Percentiles rank a stretch among this genome's conserved stretches.
Conservation (phyloP, 352 stramenopile species). For the Phytopythium montanum region DNA sequence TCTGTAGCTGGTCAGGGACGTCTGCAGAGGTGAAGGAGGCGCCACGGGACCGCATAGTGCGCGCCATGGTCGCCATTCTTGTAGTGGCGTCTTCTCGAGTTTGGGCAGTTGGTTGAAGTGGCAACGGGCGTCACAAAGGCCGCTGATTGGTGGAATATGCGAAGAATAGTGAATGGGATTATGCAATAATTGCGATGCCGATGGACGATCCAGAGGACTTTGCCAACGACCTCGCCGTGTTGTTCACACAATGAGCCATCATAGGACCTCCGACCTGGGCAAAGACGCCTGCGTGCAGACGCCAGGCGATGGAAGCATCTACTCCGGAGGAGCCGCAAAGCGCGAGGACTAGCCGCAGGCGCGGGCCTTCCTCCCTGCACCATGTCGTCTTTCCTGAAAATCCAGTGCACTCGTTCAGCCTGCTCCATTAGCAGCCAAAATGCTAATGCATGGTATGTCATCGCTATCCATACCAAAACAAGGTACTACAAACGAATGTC, state of each 20-base stretch:
- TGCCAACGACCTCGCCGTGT: too few relatives aligned
- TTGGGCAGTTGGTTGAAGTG: not conserved
- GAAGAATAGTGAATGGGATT: not conserved
- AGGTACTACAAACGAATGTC: not conserved
- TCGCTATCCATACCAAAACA: not conserved
- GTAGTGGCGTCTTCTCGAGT: not conserved
- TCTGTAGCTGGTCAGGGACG: conserved; percentile 28
- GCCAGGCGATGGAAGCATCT: too few relatives aligned
- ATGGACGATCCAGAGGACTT: not conserved
- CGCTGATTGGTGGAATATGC: not conserved
- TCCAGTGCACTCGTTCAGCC: not conserved
- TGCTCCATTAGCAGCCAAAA: not conserved
- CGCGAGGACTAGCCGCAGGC: not conserved
- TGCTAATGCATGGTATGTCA: not conserved
- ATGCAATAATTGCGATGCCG: not conserved
- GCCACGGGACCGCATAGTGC: not conserved
- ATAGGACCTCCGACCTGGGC: too few relatives aligned
- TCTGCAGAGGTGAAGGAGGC: not conserved
- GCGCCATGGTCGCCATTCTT: not conserved
- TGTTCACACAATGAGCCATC: too few relatives aligned
- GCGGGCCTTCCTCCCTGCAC: not conserved
- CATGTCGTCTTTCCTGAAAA: not conserved
- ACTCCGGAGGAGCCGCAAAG: not conserved
- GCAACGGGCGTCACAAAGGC: not conserved
- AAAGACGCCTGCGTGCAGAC: too few relatives aligned